Evolutionary conservation across 768 basidiomycete genomes (phyloP), one percentile per base, ranked within the genome.

Genomic region (Naganishia vishniacii): DNA sequence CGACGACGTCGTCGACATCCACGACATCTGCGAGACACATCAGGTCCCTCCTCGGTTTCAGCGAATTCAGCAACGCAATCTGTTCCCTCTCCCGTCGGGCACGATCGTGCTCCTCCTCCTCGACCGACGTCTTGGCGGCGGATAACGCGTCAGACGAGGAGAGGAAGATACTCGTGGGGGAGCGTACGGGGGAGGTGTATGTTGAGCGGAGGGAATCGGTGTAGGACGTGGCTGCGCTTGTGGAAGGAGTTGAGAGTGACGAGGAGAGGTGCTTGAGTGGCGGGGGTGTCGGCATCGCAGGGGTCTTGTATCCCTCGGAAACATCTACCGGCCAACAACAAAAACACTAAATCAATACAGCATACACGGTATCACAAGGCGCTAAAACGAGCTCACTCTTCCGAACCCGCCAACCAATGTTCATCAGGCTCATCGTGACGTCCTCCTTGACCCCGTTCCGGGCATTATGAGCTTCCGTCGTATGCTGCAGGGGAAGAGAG

Each of bases 1-100:
- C n/a, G n/a, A n/a, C n/a, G n/a, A n/a, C n/a, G n/a, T n/a, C 20
- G 32, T 40, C 53, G 12, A 37, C 53, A 23, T 56, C 53, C 32
- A 56, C 53, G 23, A 56, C 26, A 56, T 56, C 53, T 18, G 53
- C 53, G 23, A 56, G 53, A 26, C 53, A 56, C 53, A 56, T 56
- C 34, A 56, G 26, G 3, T 56, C 53, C 37, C 53, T 41, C 37
- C 53, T 56, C 5, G 53, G 53, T 23, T 40, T 56, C 3, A 56
- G 32, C 18, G 53, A 34, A 56, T 56, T 56, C 23, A 56, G 34
- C 34, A 56, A 26, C 20, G 53, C 53, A 2, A 56, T 32, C 23
- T 56, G 53, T 20, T 32, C 53, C 23, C 23, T 41, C 23, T 56
- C 53, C 5, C 53, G 32, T n/a, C n/a, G n/a, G n/a, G n/a, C n/a